Conservation (phyloP, 2,329 filamentous ascomycete species). For the Diaporthe ilicicola region DNA sequence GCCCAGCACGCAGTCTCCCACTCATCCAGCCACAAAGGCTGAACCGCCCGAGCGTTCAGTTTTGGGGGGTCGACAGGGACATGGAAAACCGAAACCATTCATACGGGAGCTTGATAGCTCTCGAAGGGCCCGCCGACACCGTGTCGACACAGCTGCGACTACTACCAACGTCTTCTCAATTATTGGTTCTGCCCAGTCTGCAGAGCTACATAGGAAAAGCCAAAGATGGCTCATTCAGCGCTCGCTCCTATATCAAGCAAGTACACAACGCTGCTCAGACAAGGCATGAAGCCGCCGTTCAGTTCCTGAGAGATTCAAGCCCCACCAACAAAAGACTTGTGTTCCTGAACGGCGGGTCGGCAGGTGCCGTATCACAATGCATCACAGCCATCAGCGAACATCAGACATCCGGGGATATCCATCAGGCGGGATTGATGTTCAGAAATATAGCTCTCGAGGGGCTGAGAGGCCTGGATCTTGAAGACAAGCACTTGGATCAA, state of each 20-base stretch:
- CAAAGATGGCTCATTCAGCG: constrained; percentile 43
- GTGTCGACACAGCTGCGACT: constrained; percentile 68
- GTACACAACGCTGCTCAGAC: constrained; percentile 59
- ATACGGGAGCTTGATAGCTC: constrained; percentile 64
- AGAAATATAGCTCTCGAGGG: constrained; percentile 60
- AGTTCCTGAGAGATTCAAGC: constrained; percentile 59
- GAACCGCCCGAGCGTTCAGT: not conserved
- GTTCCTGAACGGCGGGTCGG: constrained; percentile 68
- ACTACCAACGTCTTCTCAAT: constrained; percentile 65
- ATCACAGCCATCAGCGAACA: constrained; percentile 62
- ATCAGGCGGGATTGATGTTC: constrained; percentile 61
- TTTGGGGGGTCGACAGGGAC: not conserved
- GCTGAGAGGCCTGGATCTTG: constrained; percentile 29
- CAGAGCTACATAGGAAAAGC: constrained; percentile 53
- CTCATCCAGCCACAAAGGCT: not conserved
- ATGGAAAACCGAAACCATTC: constrained; percentile 35
- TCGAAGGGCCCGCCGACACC: constrained; percentile 64
- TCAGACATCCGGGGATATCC: constrained; percentile 57
- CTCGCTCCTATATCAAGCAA: constrained; percentile 53
- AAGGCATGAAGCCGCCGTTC: constrained; percentile 57
- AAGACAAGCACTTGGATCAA: constrained; percentile 23
- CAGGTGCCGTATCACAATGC: constrained; percentile 62
- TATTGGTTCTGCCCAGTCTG: constrained; percentile 64
- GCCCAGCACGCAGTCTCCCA: not conserved
- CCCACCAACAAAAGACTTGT: constrained; percentile 61